Evolutionary conservation across 768 basidiomycete species (phyloP), one percentile per base, ranked within the genome.

Genomic region (Amanita muscaria): DNA sequence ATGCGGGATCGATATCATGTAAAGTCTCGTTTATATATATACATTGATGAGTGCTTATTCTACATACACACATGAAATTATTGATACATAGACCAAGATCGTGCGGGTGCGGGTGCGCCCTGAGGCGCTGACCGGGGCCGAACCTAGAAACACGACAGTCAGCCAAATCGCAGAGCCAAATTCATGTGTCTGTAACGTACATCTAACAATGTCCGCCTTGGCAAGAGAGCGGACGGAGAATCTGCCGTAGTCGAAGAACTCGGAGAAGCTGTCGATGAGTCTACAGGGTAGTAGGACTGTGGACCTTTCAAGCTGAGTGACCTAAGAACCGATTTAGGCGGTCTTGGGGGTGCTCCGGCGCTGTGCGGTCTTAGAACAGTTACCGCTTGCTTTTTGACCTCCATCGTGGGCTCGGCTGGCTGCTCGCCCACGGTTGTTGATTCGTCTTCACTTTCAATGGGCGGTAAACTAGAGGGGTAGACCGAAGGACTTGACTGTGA

Each of bases 401-500:
- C 19, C 11, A 29, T 39, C n/a, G n/a, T n/a, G n/a, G 11, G 29
- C 14, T 46, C 9, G 14, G 27, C 15, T 18, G 34, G 6, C 24
- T 14, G 25, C 21, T n/a, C 30, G n/a, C n/a, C n/a, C 18, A 23
- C 44, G 4, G 32, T 18, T 10, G 19, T 18, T 16, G 15, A 5
- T 39, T 46, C 44, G 40, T 54, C 56, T 16, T 62, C 59, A 34
- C 66, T 65, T n/a, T 62, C 61, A 29, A 44, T 51, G 11, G 60
- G 59, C 19, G 69, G 67, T 12, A 76, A 54, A 46, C 64, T 69
- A 1, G 68, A 59, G 7, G 74, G 70, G 50, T 76, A 74, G 22
- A 74, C 65, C 0, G 77, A 75, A 37, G 74, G 73, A 36, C 67
- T 72, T 15, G 73, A 73, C 36, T 64, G 68, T 32, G 67, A 58